Conservation (phyloP, 352 stramenopile species). For the Globisporangium cylindrosporum region DNA sequence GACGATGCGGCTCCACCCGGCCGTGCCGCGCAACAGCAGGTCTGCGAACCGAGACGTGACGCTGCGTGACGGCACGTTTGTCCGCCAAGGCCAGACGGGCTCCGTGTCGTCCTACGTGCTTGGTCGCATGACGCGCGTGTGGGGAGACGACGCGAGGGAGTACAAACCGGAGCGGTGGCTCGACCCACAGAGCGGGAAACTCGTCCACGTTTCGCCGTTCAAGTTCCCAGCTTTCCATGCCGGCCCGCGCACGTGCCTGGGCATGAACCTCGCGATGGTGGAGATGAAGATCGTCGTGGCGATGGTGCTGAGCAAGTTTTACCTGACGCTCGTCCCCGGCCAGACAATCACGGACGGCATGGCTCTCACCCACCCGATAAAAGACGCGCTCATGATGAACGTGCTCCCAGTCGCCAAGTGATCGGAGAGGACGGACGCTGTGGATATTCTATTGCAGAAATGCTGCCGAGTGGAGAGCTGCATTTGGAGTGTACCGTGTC, state of each 20-base stretch:
- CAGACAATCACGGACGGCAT: slow-evolving; percentile 30
- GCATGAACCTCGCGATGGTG: slow-evolving; percentile 11
- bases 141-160: slow-evolving; percentile 37
- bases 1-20: slow-evolving; percentile 32
- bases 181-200: slow-evolving; percentile 25
- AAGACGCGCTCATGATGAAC: slow-evolving; percentile 22
- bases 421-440: not conserved
- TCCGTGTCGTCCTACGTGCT: slow-evolving; percentile 39
- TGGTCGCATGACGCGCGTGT: slow-evolving; percentile 38
- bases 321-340: slow-evolving; percentile 25
- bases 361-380: slow-evolving; percentile 35
- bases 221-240: slow-evolving; percentile 55
- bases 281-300: slow-evolving; percentile 29
- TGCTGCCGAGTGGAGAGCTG: too few species aligned
- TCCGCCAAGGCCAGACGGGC: slow-evolving; percentile 31
- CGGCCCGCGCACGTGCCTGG: slow-evolving; percentile 51
- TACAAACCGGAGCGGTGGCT: slow-evolving; percentile 54
- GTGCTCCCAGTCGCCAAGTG: not conserved
- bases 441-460: too few species aligned
- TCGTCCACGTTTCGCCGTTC: slow-evolving; percentile 28
- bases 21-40: slow-evolving; percentile 33
- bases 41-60: slow-evolving; percentile 35
- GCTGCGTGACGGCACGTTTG: slow-evolving; percentile 54
- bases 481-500: too few species aligned
- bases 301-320: slow-evolving; percentile 30